phyloP scores from a whole-genome alignment of 192 early-diverging fungal species.

The Podila clonocystis region DNA sequence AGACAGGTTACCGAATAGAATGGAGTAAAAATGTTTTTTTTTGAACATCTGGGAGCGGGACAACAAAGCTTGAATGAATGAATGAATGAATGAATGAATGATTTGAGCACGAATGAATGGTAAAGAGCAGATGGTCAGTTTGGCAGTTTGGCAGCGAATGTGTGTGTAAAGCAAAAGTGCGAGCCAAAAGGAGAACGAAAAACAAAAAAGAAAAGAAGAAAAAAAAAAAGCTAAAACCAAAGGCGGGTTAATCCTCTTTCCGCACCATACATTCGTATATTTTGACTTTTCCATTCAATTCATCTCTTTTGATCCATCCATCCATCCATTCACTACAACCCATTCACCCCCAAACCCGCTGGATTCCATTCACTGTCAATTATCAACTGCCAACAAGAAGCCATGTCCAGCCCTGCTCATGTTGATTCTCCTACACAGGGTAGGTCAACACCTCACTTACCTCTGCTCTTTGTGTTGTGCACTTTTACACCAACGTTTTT shows the following conservation, averaged over 20 bases:
- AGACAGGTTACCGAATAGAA: no score
- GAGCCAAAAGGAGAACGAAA: no score
- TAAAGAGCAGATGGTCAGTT: no score
- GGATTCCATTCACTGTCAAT: neutral
- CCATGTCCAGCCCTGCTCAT: conserved; percentile 2
- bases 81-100: conserved; percentile 1
- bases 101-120: neutral
- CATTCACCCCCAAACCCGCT: neutral
- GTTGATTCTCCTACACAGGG: conserved; percentile 2
- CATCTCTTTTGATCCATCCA: neutral
- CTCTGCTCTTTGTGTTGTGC: neutral
- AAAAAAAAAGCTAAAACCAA: neutral
- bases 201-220: neutral
- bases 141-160: neutral
- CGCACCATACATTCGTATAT: neutral
- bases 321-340: neutral
- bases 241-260: neutral
- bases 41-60: no score
- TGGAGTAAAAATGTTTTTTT: no score
- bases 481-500: neutral
- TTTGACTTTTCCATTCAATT: neutral
- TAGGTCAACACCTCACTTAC: neutral
- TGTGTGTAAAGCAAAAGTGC: no score
- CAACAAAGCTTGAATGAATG: no score
- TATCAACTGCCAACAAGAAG: neutral